Evolutionary conservation across 805 yeast species (phyloP), one percentile per base, ranked within the genome.

Genomic region (Zygoascus flipseniorum): DNA sequence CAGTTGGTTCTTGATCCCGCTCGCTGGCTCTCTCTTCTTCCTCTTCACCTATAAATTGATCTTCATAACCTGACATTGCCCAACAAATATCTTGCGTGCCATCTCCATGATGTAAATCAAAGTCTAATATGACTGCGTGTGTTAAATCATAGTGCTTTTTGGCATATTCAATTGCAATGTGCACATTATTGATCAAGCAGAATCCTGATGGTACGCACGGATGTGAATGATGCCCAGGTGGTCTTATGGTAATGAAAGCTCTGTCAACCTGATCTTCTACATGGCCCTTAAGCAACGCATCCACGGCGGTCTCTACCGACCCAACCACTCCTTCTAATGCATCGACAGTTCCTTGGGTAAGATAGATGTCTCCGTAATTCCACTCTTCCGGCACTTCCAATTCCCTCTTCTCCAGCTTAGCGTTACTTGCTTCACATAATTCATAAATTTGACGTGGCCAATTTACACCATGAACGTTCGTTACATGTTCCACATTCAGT

Each of bases 181-280:
- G 95, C 0, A 84, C 95, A 62, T 87, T 87, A 69, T 87, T 87
- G 51, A 87, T 72, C 47, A 88, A 68, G 65, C 95, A 87, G 64
- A 87, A 87, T 2, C 96, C 96, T 23, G 89, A 82, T 0, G 95
- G 95, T n/a, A 80, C 76, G 53, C 85, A 81, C 0, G 89, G 84
- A 61, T 86, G 93, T 23, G 89, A 82, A 67, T 87, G 96, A 64
- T 87, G 95, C 2, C 96, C 96, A 0, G 95, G 93, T 1, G 93
- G 93, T 49, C 93, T 72, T 43, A 86, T 78, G 1, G 82, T 81
- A 0, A 83, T 83, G 68, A 86, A 86, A 1, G 84, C 82, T 45
- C 78, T 72, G 43, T 67, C 56, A 11, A 47, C 51, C 13, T 44
- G 46, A 4, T 48, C 51, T 13, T 43, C 23, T 8, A 19, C 62